Percentiles rank a stretch among this genome's conserved stretches.
phyloP scores from a whole-genome alignment of 176 grass and related monocot species.

The Rhipidocladum racemiflorum region DNA sequence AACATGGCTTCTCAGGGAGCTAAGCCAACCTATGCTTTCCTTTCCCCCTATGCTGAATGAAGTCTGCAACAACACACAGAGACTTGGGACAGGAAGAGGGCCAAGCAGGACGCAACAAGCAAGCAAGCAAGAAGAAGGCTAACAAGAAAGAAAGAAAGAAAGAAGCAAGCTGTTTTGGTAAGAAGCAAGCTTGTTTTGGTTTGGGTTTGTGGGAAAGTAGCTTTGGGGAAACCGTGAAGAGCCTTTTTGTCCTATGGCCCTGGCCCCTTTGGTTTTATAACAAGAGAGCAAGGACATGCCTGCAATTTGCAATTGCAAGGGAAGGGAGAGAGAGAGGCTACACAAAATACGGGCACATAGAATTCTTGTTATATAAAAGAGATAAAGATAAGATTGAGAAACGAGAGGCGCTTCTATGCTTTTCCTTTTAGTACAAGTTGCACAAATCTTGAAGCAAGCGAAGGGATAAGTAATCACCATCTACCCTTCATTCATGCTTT shows the following conservation, averaged over 20 bases:
- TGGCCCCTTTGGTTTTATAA: conserved; percentile 38
- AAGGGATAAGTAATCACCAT: no score
- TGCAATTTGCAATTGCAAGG: conserved; percentile 24
- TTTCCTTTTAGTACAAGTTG: no score
- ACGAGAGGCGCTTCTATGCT: no score
- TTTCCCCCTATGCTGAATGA: not conserved
- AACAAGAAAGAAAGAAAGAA: conserved; percentile 27
- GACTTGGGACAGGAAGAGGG: conserved; percentile 24
- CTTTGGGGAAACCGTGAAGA: conserved; percentile 22
- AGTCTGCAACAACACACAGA: conserved; percentile 29
- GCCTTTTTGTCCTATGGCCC: conserved; percentile 32
- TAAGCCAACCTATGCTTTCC: not conserved
- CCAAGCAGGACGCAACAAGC: conserved; percentile 45
- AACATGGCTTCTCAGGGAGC: conserved; percentile 54
- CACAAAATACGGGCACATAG: no score
- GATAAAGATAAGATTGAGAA: no score
- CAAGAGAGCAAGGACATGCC: conserved; percentile 1
- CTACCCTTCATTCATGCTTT: no score
- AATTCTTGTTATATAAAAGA: no score
- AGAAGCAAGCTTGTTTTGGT: conserved; percentile 35
- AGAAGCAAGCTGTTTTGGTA: not conserved
- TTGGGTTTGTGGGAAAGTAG: conserved; percentile 36
- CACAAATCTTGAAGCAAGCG: no score
- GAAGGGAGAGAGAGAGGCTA: conserved; percentile 34
- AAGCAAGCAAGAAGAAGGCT: conserved; percentile 40